A percentile compares a stretch with the other conserved stretches of the same genome.
These are phyloP conservation scores for Lipomyces yamadae DNA, from an alignment of 805 yeast species.

Conservation along the genomic window DNA sequence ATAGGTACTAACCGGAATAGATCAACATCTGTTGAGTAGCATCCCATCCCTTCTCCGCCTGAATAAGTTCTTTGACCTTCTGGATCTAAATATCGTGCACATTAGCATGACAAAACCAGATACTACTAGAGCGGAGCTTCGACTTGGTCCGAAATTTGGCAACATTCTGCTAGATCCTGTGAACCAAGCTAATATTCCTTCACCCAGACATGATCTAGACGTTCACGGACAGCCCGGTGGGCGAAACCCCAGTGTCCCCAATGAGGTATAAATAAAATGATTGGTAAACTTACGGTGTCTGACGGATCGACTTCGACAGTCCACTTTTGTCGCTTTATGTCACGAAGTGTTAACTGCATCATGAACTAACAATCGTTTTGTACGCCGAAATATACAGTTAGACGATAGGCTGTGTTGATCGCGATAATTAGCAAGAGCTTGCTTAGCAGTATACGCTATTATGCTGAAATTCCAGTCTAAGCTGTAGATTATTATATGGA, in stretches of 20 bases:
- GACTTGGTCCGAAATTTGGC: neutral
- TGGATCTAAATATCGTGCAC: slow-evolving; percentile 50
- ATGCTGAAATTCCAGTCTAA: neutral
- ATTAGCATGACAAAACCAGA: neutral
- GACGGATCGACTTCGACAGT: slow-evolving; percentile 73
- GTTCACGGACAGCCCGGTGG: neutral
- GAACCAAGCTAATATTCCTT: neutral
- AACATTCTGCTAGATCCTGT: neutral
- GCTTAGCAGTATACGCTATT: neutral
- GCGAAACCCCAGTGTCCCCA: neutral
- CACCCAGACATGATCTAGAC: neutral
- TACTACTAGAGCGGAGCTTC: neutral
- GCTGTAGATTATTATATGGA: neutral
- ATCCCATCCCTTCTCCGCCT: slow-evolving; percentile 68
- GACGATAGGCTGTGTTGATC: neutral
- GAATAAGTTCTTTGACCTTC: slow-evolving; percentile 75
- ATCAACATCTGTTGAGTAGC: slow-evolving; percentile 82
- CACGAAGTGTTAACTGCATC: slow-evolving; percentile 85
- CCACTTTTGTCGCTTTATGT: slow-evolving; percentile 89
- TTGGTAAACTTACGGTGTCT: slow-evolving; percentile 59
- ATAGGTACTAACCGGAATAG: slow-evolving; percentile 64
- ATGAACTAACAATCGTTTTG: neutral
- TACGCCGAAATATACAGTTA: neutral
- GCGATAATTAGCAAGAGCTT: neutral
- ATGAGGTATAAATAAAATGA: neutral